phyloP scores from a whole-genome alignment of 2,329 filamentous ascomycete species.

The Aspergillus sp. region DNA sequence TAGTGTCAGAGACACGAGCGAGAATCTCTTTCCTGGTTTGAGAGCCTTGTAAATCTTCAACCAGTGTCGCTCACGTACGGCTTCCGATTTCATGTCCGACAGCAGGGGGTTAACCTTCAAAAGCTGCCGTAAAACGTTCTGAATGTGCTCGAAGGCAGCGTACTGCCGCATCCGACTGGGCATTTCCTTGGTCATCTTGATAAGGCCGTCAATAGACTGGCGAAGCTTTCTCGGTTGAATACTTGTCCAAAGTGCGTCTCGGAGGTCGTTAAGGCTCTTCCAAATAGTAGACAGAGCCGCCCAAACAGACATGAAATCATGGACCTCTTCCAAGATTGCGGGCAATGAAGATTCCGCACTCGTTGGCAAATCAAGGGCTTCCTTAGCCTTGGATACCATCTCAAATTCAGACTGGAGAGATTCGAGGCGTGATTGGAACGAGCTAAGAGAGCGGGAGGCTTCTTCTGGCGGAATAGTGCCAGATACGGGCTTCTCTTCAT shows the following conservation, averaged over 20 bases:
- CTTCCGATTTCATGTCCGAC: constrained; percentile 90
- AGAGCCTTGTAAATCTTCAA: constrained; percentile 96
- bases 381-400: constrained; percentile 95
- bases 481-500: constrained; percentile 94
- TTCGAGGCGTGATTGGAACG: constrained; percentile 82
- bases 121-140: constrained; percentile 81
- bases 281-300: constrained; percentile 92
- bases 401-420: constrained; percentile 83
- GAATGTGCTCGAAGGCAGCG: constrained; percentile 98
- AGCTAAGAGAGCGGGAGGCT: constrained; percentile 76
- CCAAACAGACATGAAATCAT: constrained; percentile 99
- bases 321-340: constrained; percentile 90
- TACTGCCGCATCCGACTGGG: constrained; percentile 98
- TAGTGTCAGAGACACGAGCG: constrained; percentile 90
- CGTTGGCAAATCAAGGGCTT: constrained; percentile 85
- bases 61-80: constrained; percentile 95
- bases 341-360: constrained; percentile 77
- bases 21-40: constrained; percentile 90
- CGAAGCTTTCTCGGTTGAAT: constrained; percentile 93
- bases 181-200: constrained; percentile 99
- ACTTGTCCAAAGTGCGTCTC: constrained; percentile 90
- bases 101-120: constrained; percentile 89
- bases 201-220: constrained; percentile 81
- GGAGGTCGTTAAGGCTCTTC: constrained; percentile 90
- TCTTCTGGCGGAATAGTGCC: constrained; percentile 88